Conservation (phyloP, 306 rosid genomes). For the Cucurbita moschata region DNA sequence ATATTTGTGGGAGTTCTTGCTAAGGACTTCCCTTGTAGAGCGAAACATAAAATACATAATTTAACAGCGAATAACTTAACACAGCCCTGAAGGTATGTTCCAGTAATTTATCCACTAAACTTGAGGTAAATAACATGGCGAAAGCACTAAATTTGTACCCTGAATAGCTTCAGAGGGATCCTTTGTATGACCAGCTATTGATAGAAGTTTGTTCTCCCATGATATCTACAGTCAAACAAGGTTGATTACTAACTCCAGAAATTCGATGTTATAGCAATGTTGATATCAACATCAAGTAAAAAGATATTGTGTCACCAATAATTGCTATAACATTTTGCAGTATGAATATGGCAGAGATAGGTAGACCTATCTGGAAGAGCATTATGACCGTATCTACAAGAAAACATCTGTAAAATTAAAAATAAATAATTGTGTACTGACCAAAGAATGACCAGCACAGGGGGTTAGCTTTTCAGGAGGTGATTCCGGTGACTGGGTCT, state of each 20-base stretch:
- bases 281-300: neutral
- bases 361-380: neutral
- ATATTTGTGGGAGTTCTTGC: neutral
- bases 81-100: neutral
- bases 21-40: neutral
- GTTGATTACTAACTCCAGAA: neutral
- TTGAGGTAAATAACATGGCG: neutral
- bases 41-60: neutral
- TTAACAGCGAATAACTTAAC: neutral
- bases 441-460: conserved; percentile 94
- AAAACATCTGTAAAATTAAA: neutral
- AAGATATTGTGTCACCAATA: neutral
- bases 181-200: conserved; percentile 79
- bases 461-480: conserved; percentile 37
- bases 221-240: conserved; percentile 39
- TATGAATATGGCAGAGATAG: neutral
- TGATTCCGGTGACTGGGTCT: conserved; percentile 33
- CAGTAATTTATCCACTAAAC: neutral
- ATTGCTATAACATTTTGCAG: neutral
- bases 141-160: conserved; percentile 23
- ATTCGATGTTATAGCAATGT: neutral
- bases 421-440: conserved; percentile 23
- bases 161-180: conserved; percentile 69
- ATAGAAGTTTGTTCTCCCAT: conserved; percentile 73
- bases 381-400: neutral